These are phyloP conservation scores for Omphalotus olearius DNA, from an alignment of 1,284 basidiomycete species.

Conservation along the genomic window DNA sequence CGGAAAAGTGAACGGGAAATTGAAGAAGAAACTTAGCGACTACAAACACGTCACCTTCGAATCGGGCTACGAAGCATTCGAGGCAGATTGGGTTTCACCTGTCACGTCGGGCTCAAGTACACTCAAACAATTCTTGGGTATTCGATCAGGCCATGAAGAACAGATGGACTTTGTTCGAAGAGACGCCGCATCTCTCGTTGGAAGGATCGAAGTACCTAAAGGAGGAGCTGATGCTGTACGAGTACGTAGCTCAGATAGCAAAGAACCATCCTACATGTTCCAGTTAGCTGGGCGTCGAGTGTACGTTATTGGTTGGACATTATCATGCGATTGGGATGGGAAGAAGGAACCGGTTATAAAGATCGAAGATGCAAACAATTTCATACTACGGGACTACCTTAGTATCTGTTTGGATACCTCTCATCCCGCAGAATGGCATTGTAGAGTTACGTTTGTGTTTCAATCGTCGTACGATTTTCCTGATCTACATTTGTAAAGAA, in stretches of 20 bases:
- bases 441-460: constrained; percentile 17
- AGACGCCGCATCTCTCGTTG: background rate
- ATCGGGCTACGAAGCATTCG: constrained; percentile 15
- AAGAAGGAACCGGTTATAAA: constrained; percentile 15
- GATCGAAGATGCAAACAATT: constrained; percentile 16
- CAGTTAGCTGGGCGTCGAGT: background rate
- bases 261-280: background rate
- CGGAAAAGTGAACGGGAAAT: constrained; percentile 14
- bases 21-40: constrained; percentile 12
- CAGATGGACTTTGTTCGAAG: constrained; percentile 14
- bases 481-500: constrained; percentile 9
- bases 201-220: background rate
- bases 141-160: constrained; percentile 1
- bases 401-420: constrained; percentile 16
- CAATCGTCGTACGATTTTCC: constrained; percentile 17
- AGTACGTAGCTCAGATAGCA: background rate
- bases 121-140: constrained; percentile 6
- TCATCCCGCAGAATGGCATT: constrained; percentile 14
- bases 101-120: constrained; percentile 9
- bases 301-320: constrained; percentile 17
- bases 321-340: constrained; percentile 18
- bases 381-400: constrained; percentile 16
- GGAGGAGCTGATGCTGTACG: background rate
- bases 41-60: constrained; percentile 14
- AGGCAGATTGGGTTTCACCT: constrained; percentile 18